Base-by-base conservation (phyloP, 345 rosid species). In the Ceriops tagal region DNA sequence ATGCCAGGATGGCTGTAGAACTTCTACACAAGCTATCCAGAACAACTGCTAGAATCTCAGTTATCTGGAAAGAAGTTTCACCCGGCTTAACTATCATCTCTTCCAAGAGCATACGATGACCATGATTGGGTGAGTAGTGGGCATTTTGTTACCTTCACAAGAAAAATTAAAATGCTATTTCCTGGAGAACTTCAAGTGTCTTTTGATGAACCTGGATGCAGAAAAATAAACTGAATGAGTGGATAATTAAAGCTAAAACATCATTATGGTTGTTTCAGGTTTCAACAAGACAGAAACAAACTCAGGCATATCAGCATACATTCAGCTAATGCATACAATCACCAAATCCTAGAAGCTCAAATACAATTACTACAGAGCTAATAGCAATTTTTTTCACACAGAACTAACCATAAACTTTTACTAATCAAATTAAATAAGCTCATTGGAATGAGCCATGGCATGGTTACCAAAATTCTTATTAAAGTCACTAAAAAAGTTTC, bases 161-260 rank as follows among this genome's bases (percentile, higher is more conserved):
- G 62, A 46, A 49, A 58, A 46, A 35, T 69, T 86, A 89, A 77
- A 81, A 93, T 34, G 98, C 97, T 61, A 93, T 88, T 75, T 89
- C 97, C 83, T 91, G 88, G 57, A 91, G 95, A 77, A 89, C 76
- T 79, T 83, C 78, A 59, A 93, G 92, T 3, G 97, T 95, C 70
- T 91, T 89, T 69, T 89, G 87, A 80, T 91, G 99, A 73, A 91
- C 96, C 97, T 89, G 81, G 49, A 71, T 28, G 28, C 66, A 74
- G 51, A 68, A 66, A 59, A 61, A n/a, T 27, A 49, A 49, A 65
- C 37, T 67, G 21, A 15, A 20, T 61, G 18, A 61, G 21, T n/a
- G 24, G 26, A 22, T 27, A 34, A 31, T 35, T 20, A 35, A 8
- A 35, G 57, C 28, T 56, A 56, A 43, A 15, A 13, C 49, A 43